Percentiles rank a stretch among this genome's conserved stretches.
Evolutionary conservation across 208 protist species (phyloP).

Genomic region (Wallacemonas sp.): DNA sequence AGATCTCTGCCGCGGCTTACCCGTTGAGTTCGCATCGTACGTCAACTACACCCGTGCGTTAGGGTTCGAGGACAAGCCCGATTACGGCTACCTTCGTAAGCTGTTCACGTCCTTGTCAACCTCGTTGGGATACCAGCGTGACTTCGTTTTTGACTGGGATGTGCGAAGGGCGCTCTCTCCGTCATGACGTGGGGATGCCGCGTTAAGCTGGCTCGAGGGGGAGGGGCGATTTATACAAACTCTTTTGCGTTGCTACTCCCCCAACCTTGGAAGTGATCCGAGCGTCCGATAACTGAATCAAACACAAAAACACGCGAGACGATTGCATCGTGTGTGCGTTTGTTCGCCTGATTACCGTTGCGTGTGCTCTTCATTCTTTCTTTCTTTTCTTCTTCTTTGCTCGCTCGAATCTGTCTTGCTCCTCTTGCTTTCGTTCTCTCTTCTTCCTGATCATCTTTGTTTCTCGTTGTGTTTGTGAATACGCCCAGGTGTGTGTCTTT

Average conservation of each 20-base stretch:
- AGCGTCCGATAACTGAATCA: too few relatives aligned
- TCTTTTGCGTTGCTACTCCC: too few relatives aligned
- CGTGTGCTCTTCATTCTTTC: neutral
- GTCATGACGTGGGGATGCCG: slow-evolving; percentile 16
- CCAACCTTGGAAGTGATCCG: too few relatives aligned
- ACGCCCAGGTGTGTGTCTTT: neutral
- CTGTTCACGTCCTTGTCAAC: slow-evolving; percentile 98
- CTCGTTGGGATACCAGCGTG: slow-evolving; percentile 95
- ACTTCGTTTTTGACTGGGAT: slow-evolving; percentile 99
- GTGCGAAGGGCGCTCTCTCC: slow-evolving; percentile 74
- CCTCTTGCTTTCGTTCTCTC: neutral
- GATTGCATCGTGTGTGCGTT: too few relatives aligned
- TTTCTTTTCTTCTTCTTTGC: slow-evolving; percentile 9
- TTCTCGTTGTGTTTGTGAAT: slow-evolving; percentile 10
- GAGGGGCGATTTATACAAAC: too few relatives aligned
- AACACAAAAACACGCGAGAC: too few relatives aligned
- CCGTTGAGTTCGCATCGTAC: slow-evolving; percentile 96
- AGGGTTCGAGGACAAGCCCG: slow-evolving; percentile 99
- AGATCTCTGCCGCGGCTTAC: slow-evolving; percentile 94
- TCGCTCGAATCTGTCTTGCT: neutral
- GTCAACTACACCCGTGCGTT: slow-evolving; percentile 97
- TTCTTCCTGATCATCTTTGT: slow-evolving; percentile 6
- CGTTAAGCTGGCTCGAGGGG: neutral
- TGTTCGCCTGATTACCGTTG: too few relatives aligned
- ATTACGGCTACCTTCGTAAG: slow-evolving; percentile 98